Evolutionary conservation across 257 asterid genomes (phyloP), one percentile per base, ranked within the genome.

Genomic region (Plantago ovata): DNA sequence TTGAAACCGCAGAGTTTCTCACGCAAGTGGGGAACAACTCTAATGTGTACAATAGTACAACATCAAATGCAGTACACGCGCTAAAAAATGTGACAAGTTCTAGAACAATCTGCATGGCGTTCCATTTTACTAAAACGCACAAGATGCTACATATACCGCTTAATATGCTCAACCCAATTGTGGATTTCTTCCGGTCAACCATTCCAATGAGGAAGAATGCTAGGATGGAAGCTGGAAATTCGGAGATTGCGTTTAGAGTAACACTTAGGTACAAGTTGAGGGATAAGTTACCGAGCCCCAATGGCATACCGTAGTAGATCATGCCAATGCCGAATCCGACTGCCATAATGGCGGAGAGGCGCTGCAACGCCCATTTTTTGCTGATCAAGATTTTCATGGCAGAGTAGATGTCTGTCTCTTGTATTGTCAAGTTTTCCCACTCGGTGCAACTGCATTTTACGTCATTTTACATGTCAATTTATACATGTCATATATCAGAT

Each of bases 11-110:
- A 0, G 87, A 89, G 68, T 84, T 89, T 67, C 97, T 66, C 18
- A 86, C 86, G 20, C 82, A 71, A 5, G 95, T 89, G 0, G 95
- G 95, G 24, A 86, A 89, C 49, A 89, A 28, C 65, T 89, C 95
- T n/a, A 89, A 10, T 2, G 84, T 68, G 74, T 75, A 84, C 0
- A 86, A 77, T 70, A 80, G 4, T 0, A 76, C 62, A 11, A 84
- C 69, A 24, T 77, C 73, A 32, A 73, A 81, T 0, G 79, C 81
- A 3, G 89, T 69, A 53, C 82, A 78, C 0, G 86, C 87, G 51
- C 83, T 21, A 59, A 71, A 78, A 23, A 86, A 89, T 0, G 94
- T 80, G 11, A 82, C 24, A 51, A 86, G 40, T 22, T 86, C 95
- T 4, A 89, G 42, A 58, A 21, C 83, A 10, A 84, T 68, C 39